Conservation (phyloP, 345 rosid species). For the Clarkia xantiana region DNA sequence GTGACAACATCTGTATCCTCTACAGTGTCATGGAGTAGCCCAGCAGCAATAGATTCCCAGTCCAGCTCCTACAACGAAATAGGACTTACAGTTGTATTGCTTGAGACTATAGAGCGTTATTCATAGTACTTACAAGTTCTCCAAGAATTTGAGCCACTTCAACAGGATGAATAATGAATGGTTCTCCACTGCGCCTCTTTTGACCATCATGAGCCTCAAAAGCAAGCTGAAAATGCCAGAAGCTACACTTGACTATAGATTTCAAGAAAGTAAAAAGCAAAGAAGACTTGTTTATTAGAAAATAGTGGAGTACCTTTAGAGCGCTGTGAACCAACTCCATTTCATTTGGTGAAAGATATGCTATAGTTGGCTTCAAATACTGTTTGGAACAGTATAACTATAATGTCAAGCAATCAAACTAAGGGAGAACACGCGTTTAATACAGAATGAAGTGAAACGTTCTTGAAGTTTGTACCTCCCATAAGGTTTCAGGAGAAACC, state of each 20-base stretch:
- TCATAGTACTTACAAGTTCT: constrained; percentile 62
- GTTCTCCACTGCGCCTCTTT: constrained; percentile 94
- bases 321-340: constrained; percentile 70
- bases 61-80: constrained; percentile 54
- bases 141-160: constrained; percentile 97
- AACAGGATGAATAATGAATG: constrained; percentile 94
- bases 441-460: background rate
- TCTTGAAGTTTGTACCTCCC: constrained; percentile 55
- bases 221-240: constrained; percentile 58
- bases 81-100: constrained; percentile 10
- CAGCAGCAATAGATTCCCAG: constrained; percentile 98
- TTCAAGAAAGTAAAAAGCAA: background rate
- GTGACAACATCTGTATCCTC: constrained; percentile 91
- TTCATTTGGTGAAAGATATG: constrained; percentile 71
- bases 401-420: background rate
- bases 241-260: constrained; percentile 12
- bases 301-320: constrained; percentile 40
- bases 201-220: constrained; percentile 97
- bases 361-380: constrained; percentile 55
- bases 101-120: background rate
- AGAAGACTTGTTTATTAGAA: background rate
- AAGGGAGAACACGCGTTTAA: background rate
- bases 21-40: constrained; percentile 91
- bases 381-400: constrained; percentile 17
- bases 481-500: constrained; percentile 63